Conservation (phyloP, 2,329 filamentous ascomycete species). For the Podosphaera fusca region DNA sequence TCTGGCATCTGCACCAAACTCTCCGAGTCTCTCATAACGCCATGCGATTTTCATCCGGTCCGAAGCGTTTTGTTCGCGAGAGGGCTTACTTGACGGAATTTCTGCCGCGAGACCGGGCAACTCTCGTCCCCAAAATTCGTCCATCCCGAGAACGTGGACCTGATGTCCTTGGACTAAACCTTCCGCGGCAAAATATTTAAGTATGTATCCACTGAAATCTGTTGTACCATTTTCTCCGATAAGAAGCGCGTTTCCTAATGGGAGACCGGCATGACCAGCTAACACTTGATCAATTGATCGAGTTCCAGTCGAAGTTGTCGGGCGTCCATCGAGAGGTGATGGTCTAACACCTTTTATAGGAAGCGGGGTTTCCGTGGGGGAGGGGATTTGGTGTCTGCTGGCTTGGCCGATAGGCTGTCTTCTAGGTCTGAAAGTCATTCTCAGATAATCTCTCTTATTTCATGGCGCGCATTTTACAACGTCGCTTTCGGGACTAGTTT, state of each 20-base stretch:
- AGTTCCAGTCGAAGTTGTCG: constrained; percentile 79
- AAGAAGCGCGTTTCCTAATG: constrained; percentile 58
- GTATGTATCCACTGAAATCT: constrained; percentile 66
- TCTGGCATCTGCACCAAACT: constrained; percentile 32
- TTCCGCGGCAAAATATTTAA: constrained; percentile 81
- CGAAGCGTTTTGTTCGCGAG: constrained; percentile 19
- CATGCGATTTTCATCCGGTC: constrained; percentile 98
- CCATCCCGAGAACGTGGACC: constrained; percentile 63
- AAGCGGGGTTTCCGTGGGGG: constrained; percentile 4
- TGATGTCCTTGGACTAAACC: constrained; percentile 78
- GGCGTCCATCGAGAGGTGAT: constrained; percentile 68
- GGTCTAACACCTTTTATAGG: constrained; percentile 40
- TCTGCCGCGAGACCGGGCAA: constrained; percentile 47
- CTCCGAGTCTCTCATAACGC: constrained; percentile 74
- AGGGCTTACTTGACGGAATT: constrained; percentile 18
- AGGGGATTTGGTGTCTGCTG: neutral
- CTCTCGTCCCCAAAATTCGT: constrained; percentile 60
- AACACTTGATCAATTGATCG: constrained; percentile 64
- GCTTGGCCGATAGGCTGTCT: neutral
- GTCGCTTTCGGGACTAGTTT: no score
- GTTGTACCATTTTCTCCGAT: constrained; percentile 82
- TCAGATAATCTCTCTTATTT: no score
- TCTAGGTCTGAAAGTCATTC: neutral
- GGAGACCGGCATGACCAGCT: constrained; percentile 66
- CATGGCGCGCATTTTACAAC: no score